Evolutionary conservation across 2,329 filamentous ascomycete genomes (phyloP).

Genomic region (Talaromyces sp.): DNA sequence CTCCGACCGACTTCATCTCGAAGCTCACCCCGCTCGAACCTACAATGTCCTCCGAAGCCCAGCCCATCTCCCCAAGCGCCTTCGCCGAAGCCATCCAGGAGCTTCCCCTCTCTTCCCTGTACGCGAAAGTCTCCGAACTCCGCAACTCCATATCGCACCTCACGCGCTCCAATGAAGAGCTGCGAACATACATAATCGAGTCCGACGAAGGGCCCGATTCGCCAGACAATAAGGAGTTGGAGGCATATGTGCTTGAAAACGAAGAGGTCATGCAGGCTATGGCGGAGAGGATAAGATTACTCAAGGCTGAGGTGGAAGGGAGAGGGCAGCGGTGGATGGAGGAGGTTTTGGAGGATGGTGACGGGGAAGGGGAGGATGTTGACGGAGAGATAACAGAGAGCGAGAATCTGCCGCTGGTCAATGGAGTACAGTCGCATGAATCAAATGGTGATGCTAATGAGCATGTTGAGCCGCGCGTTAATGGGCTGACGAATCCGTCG

Average conservation of each 20-base stretch:
- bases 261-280: slow-evolving; percentile 55
- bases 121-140: slow-evolving; percentile 60
- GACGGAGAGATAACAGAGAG: background rate
- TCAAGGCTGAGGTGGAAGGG: slow-evolving; percentile 52
- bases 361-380: background rate
- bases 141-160: slow-evolving; percentile 60
- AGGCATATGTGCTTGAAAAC: slow-evolving; percentile 54
- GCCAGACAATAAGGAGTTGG: slow-evolving; percentile 40
- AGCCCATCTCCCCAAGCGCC: slow-evolving; percentile 49
- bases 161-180: slow-evolving; percentile 54
- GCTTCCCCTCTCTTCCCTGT: slow-evolving; percentile 57
- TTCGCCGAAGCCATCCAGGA: slow-evolving; percentile 57
- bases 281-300: slow-evolving; percentile 52
- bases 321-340: slow-evolving; percentile 55
- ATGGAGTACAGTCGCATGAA: slow-evolving; percentile 8
- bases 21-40: background rate
- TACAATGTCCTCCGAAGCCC: slow-evolving; percentile 50
- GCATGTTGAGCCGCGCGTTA: background rate
- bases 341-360: slow-evolving; percentile 22
- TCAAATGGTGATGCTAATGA: background rate
- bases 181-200: slow-evolving; percentile 48
- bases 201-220: slow-evolving; percentile 43
- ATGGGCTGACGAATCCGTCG: slow-evolving; percentile 10
- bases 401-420: background rate
- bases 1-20: background rate